A percentile compares a stretch with the other conserved stretches of the same genome.
Conservation (phyloP, 2,329 filamentous ascomycete species). For the Capronia epimyces region DNA sequence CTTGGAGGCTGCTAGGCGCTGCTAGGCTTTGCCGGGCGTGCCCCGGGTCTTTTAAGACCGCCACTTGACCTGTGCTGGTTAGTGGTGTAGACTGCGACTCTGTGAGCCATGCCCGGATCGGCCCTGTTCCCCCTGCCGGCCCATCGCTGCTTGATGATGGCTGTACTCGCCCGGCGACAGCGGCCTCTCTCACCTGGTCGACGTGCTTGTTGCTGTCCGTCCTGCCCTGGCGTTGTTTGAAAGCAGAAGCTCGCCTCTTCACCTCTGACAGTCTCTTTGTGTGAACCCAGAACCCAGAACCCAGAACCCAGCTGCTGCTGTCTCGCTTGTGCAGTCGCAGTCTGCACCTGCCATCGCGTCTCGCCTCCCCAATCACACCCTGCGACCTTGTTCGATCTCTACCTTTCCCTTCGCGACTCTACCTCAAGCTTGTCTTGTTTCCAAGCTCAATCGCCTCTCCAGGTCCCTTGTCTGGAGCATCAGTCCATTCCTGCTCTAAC, state of each 20-base stretch:
- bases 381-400: slow-evolving; percentile 26
- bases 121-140: not conserved
- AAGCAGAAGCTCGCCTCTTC: not conserved
- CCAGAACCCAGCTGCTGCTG: not conserved
- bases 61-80: not conserved
- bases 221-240: not conserved
- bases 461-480: slow-evolving; percentile 12
- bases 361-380: slow-evolving; percentile 33
- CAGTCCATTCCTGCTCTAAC: slow-evolving; percentile 17
- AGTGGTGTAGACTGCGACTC: not conserved
- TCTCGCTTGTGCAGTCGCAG: slow-evolving; percentile 1
- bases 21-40: not conserved
- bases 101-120: not conserved
- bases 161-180: not conserved
- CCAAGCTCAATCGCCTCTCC: slow-evolving; percentile 13
- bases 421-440: slow-evolving; percentile 28
- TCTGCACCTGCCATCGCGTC: slow-evolving; percentile 9
- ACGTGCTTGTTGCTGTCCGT: not conserved
- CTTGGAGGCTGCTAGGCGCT: not conserved
- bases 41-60: not conserved
- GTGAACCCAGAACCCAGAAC: not conserved
- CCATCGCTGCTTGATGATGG: not conserved
- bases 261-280: not conserved
- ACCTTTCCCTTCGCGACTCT: slow-evolving; percentile 24
- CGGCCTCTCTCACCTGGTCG: not conserved